Evolutionary conservation across 169 alveolate genomes (phyloP), one percentile per base, ranked within the genome.

Genomic region (Plasmodium gaboni): DNA sequence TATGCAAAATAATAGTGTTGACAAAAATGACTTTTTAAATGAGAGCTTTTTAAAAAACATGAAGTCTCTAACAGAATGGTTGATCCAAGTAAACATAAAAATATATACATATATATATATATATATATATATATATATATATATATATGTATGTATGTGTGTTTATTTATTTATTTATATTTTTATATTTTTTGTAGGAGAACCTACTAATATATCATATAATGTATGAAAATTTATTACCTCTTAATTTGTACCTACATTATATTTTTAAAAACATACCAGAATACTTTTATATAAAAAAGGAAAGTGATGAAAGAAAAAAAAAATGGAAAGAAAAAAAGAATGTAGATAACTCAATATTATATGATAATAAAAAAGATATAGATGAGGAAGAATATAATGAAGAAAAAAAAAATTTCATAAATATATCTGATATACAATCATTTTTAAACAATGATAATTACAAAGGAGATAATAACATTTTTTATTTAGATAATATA

Each of bases 141-240:
- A 9, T 19, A 22, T 67, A 9, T 8, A 4, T n/a, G 15, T 13
- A 12, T 10, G 6, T 10, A 2, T 61, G 6, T 32, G 8, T 17
- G 2, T 22, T 63, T 63, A 22, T 22, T 15, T 8, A 63, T 61
- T 61, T 19, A 8, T 26, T 61, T 26, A 61, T 13, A 17, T 22
- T 17, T 22, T 71, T 51, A 24, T 26, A 6, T 51, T 50, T 26
- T 71, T 10, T 12, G 15, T 68, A 83, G 91, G 91, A 83, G 44
- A 42, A 48, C 6, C 22, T 83, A n/a, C 53, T 71, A 51, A 48
- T 83, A 7, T 48, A 83, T 13, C 91, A 83, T 63, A 55, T 83
- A 22, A 28, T 83, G 38, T 83, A 68, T 28, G 91, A 83, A 83
- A 83, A 83, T 15, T 24, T 83, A 61, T 15, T 83, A 19, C 91